Percentiles rank a stretch among this genome's conserved stretches.
Conservation (phyloP, 371 early-diverging fungal species). For the Apophysomyces ossiformis region DNA sequence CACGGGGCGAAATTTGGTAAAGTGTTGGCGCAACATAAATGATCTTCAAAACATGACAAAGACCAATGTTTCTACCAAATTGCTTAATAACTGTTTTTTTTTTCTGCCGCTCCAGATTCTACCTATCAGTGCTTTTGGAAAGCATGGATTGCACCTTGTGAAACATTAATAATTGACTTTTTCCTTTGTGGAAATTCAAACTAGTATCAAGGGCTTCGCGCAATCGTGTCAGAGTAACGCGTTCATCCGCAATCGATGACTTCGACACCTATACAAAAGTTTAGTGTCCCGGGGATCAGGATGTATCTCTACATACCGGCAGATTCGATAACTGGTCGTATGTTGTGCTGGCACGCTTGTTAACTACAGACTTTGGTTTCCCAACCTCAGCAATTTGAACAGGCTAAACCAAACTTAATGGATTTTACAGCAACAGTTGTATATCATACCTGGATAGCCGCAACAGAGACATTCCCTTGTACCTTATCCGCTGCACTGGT, state of each 20-base stretch:
- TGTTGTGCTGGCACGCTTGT: not conserved
- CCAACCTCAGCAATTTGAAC: too few relatives aligned
- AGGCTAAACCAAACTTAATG: not conserved
- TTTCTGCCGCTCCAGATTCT: not conserved
- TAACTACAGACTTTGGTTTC: too few relatives aligned
- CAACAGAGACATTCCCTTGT: not conserved
- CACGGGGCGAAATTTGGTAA: slow-evolving; percentile 33
- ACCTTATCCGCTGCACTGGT: not conserved
- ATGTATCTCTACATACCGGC: not conserved
- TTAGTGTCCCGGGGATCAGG: not conserved
- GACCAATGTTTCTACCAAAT: slow-evolving; percentile 28
- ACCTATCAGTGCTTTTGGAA: slow-evolving; percentile 35
- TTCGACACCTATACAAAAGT: slow-evolving; percentile 1
- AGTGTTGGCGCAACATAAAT: slow-evolving; percentile 37
- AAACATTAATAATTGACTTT: slow-evolving; percentile 36
- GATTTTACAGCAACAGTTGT: not conserved
- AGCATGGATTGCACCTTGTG: slow-evolving; percentile 41
- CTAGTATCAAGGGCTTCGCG: slow-evolving; percentile 40
- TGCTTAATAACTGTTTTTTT: not conserved
- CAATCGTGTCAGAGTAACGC: slow-evolving; percentile 27
- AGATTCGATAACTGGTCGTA: not conserved
- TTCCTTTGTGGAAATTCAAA: slow-evolving; percentile 40
- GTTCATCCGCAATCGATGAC: slow-evolving; percentile 37
- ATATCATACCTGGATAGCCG: not conserved
- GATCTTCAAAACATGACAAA: slow-evolving; percentile 36